Percentiles rank a stretch among this genome's conserved stretches.
Evolutionary conservation across 352 stramenopile species (phyloP).

Genomic region (Blastocystis hominis): DNA sequence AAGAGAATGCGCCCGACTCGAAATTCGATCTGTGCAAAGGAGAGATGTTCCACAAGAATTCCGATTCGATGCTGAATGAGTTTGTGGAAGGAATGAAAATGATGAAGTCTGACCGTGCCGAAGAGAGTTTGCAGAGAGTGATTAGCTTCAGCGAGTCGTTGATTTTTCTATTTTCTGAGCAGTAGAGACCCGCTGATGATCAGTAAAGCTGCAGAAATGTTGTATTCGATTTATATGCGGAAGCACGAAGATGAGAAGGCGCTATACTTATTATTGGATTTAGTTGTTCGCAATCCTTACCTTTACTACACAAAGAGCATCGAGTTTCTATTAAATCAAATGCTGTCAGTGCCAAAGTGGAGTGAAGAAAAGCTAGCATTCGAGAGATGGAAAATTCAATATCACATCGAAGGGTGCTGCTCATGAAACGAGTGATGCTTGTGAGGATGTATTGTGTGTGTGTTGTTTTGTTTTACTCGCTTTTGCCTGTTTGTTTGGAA

Average conservation of each 20-base stretch:
- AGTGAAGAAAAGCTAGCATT: background rate
- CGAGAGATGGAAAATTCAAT: background rate
- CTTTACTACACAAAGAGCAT: background rate
- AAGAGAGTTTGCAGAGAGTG: slow-evolving; percentile 57
- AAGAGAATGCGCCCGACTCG: background rate
- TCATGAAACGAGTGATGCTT: no score
- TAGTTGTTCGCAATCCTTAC: background rate
- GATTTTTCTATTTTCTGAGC: background rate
- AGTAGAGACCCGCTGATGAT: background rate
- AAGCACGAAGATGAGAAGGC: background rate
- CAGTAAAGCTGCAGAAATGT: background rate
- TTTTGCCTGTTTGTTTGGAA: background rate
- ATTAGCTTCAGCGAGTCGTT: slow-evolving; percentile 59
- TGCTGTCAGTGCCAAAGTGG: background rate
- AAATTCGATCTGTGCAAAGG: background rate
- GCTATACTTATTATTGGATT: background rate
- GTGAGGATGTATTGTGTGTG: no score
- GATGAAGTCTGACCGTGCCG: background rate
- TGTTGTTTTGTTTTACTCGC: background rate
- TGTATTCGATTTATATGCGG: background rate
- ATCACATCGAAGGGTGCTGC: background rate
- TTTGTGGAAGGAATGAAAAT: background rate
- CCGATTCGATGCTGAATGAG: background rate
- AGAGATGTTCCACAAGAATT: background rate
- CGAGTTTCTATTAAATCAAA: background rate